Evolutionary conservation across 1,284 basidiomycete species (phyloP), one percentile per base, ranked within the genome.

Genomic region (Cryptococcus sp.): DNA sequence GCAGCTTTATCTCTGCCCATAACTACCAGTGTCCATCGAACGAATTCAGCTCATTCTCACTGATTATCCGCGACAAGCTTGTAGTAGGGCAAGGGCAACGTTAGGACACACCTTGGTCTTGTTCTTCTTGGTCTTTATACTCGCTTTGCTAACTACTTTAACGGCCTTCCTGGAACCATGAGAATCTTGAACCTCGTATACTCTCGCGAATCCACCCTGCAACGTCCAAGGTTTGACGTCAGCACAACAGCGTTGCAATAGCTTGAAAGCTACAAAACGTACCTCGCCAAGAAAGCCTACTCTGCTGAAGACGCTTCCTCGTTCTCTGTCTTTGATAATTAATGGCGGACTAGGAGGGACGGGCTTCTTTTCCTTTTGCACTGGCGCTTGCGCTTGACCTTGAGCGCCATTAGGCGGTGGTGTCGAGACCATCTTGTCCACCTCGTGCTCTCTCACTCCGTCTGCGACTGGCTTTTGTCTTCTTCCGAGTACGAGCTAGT

Each of bases 1-100:
- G 95, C 55, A 99, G 93, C 83, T 96, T 97, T 77, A 99, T 98
- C 83, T 99, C 95, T 60, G 94, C 94, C 70, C 95, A 97, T 59
- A 98, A 85, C 93, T 89, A 58, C 29, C n/a, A 41, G 20, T 29
- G 48, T 11, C 26, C 39, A 23, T 17, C 1, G 34, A 22, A 43
- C 26, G 4, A 19, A 45, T 10, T 25, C 46, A 49, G 29, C 46
- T 7, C 26, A 11, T 34, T 52, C 22, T 25, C 26, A 22, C 2
- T 22, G 41, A 19, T 8, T 16, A 19, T 19, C 2, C 41, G 41
- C 4, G n/a, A n/a, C 49, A 25, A n/a, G 26, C 49, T 39, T n/a
- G 22, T 19, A 26, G 19, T 22, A 2, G n/a, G 15, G 16, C 29
- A 20, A 39, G 55, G 22, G 41, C 10, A 38, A 40, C 41, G 26